Evolutionary conservation across 768 basidiomycete species (phyloP), one percentile per base, ranked within the genome.

Genomic region (Tricholoma bakamatsutake): DNA sequence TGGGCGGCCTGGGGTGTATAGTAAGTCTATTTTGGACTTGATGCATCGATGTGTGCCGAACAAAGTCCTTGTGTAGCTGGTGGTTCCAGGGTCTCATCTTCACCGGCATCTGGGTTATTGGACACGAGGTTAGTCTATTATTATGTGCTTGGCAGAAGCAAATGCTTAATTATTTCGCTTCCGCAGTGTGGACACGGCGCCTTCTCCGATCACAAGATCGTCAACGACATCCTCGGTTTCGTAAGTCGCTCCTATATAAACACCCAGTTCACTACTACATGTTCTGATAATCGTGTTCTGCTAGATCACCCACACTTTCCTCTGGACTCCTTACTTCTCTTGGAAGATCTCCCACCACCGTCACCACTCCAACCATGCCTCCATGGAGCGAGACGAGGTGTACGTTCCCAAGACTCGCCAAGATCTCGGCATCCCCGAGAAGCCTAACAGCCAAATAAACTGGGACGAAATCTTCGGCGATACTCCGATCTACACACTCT

Each of bases 1-100:
- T 81, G 77, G 78, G 56, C 65, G 12, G 67, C 69, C 2, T 82
- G 80, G 80, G 52, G 66, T 50, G 61, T 71, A 7, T 82, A 81
- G 80, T 80, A 62, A 64, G 77, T 68, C 9, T 24, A 40, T 31
- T 28, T 28, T 42, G 30, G 18, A 50, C 27, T 21, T 37, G 18
- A 21, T 24, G 11, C 10, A 1, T 35, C 5, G 12, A 51, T n/a
- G 21, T 21, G 21, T 21, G 12, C 51, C 21, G 33, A 40, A 11
- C 54, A 57, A 10, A 52, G 17, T 33, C 37, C 49, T 30, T 50
- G 50, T 52, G 24, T 53, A 81, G 80, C 61, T 83, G 81, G 80
- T 83, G 80, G 81, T 80, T 81, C 63, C 81, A 83, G 64, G 80
- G 80, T 13, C 72, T 82, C n/a, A 75, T 80, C 30, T 77, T 82